phyloP scores from a whole-genome alignment of 345 rosid genomes.

The Populus deltoides region DNA sequence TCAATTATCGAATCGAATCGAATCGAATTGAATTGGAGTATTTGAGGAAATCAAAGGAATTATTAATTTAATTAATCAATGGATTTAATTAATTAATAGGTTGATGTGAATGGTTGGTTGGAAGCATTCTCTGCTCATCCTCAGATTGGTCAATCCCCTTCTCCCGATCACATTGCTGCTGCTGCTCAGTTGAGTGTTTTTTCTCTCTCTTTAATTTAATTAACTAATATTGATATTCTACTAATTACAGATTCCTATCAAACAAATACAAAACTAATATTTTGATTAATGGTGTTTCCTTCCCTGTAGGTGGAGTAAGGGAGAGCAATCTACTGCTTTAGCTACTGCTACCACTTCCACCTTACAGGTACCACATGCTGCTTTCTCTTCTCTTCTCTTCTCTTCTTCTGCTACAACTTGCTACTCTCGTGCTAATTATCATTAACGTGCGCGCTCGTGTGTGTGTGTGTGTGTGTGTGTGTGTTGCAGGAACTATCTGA shows the following conservation, averaged over 20 bases:
- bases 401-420: background rate
- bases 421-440: no score
- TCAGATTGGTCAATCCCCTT: slow-evolving; percentile 64
- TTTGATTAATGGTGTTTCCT: background rate
- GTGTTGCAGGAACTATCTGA: slow-evolving; percentile 55
- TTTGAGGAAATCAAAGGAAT: no score
- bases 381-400: background rate
- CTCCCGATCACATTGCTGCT: slow-evolving; percentile 28
- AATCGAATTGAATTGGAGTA: no score
- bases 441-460: no score
- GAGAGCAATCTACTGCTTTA: slow-evolving; percentile 84
- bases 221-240: no score
- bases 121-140: slow-evolving; percentile 92
- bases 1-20: no score
- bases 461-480: background rate
- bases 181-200: slow-evolving; percentile 45
- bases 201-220: no score
- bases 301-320: slow-evolving; percentile 53
- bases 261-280: no score
- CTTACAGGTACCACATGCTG: slow-evolving; percentile 43
- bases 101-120: slow-evolving; percentile 80
- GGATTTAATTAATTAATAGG: slow-evolving; percentile 21
- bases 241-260: no score
- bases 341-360: slow-evolving; percentile 68
- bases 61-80: no score